Conservation (phyloP, 306 rosid genomes). For the Casuarina cunninghamiana region DNA sequence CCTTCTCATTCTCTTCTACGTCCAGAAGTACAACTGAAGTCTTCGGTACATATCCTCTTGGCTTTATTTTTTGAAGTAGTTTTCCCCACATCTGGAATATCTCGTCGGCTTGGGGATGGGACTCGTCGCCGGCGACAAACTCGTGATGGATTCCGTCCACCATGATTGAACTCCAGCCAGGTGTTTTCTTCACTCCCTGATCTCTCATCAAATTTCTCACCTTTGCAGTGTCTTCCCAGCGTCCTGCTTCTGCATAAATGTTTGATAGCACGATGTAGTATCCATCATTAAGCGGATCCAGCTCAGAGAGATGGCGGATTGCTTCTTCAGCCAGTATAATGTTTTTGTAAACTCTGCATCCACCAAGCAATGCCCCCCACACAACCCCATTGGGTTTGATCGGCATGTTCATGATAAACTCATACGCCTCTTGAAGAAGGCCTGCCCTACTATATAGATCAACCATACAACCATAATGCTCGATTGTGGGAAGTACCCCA, state of each 20-base stretch:
- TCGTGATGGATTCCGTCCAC: constrained; percentile 44
- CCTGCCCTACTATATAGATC: constrained; percentile 57
- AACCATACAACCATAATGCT: constrained; percentile 62
- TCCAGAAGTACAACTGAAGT: constrained; percentile 54
- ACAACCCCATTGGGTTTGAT: constrained; percentile 47
- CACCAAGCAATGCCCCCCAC: constrained; percentile 59
- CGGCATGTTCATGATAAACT: constrained; percentile 55
- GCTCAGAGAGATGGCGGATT: constrained; percentile 36
- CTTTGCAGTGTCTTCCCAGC: constrained; percentile 40
- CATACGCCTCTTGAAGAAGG: constrained; percentile 49
- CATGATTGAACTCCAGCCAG: constrained; percentile 54
- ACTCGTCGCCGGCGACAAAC: constrained; percentile 53
- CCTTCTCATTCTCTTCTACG: constrained; percentile 52
- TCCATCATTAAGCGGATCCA: constrained; percentile 53
- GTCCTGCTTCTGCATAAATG: constrained; percentile 48
- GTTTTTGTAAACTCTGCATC: constrained; percentile 58
- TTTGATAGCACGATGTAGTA: constrained; percentile 45
- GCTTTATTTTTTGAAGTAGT: constrained; percentile 42
- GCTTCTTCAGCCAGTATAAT: constrained; percentile 52
- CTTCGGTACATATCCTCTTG: constrained; percentile 53
- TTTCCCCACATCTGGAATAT: constrained; percentile 43
- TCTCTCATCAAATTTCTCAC: constrained; percentile 51
- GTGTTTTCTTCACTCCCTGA: constrained; percentile 48
- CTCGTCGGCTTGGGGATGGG: constrained; percentile 50
- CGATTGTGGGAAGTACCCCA: constrained; percentile 47